Base-by-base conservation (phyloP, 371 early-diverging fungal species). In the Fennellomyces sp. region DNA sequence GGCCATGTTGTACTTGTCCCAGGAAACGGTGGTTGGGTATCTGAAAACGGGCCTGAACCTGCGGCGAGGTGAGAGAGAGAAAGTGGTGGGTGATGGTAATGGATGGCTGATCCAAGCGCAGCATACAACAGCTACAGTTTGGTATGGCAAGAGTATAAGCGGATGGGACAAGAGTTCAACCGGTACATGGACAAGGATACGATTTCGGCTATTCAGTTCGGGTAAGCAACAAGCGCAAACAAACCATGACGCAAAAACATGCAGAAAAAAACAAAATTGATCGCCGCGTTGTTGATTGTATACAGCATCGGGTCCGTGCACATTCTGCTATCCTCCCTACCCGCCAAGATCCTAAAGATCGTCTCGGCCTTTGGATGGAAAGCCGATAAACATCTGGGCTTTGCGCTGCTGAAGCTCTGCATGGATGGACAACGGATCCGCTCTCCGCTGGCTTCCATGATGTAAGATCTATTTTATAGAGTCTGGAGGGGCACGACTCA, bases 31-130 rank as follows among this genome's bases (percentile, higher is more conserved):
- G 2, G 72, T 83, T 30, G 82, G 84, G 5, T 88, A 86, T 48
- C 66, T 86, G n/a, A 84, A 84, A 58, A 81, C 78, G 5, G 88
- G 84, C 11, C 54, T 85, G 23, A 88, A 86, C 59, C 60, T 87
- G 28, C 71, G 85, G 31, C 69, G 81, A 80, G 87, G 87, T 87
- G 75, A 51, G 19, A 17, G 26, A 19, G 27, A 49, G 13, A 29
- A 29, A 19, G 19, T 8, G 26, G 23, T 42, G 12, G 35, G 30
- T n/a, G 42, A 12, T 13, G 27, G 38, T 23, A 35, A 6, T 26
- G 5, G 42, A n/a, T 38, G 38, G 25, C 33, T 5, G 17, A 33
- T 21, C 15, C 29, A n/a, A 6, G 13, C 17, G 3, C 55, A 79
- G 80, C 80, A 0, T 80, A 80, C 33, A 71, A 54, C 28, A 80